Evolutionary conservation across 2,329 filamentous ascomycete genomes (phyloP).

Genomic region (Alternaria sp.): DNA sequence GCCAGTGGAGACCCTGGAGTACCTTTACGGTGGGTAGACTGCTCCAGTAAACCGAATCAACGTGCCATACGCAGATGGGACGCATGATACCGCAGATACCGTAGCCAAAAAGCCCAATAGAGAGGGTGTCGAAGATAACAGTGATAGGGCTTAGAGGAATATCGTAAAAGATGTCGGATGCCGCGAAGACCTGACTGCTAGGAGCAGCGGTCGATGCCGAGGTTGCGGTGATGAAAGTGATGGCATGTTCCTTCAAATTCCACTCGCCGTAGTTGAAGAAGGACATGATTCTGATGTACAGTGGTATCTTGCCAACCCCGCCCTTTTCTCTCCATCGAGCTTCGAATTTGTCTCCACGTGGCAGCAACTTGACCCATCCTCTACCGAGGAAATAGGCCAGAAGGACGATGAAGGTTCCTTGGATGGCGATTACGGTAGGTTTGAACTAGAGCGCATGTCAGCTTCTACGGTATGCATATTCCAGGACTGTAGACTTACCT

Average conservation of each 20-base stretch:
- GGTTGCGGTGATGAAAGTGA: slow-evolving; percentile 26
- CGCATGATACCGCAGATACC: slow-evolving; percentile 27
- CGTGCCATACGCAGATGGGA: slow-evolving; percentile 28
- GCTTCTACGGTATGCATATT: background rate
- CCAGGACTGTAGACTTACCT: slow-evolving; percentile 5
- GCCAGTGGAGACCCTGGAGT: slow-evolving; percentile 28
- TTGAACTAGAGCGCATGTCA: slow-evolving; percentile 23
- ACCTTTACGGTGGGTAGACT: slow-evolving; percentile 29
- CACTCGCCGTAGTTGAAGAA: slow-evolving; percentile 27
- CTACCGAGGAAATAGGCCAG: slow-evolving; percentile 27
- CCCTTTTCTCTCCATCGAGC: slow-evolving; percentile 24
- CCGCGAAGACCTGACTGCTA: slow-evolving; percentile 26
- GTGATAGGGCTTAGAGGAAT: slow-evolving; percentile 22
- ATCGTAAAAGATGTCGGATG: slow-evolving; percentile 25
- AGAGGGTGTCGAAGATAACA: slow-evolving; percentile 27
- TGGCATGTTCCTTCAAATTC: slow-evolving; percentile 27
- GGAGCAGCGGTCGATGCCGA: slow-evolving; percentile 29
- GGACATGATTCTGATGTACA: slow-evolving; percentile 24
- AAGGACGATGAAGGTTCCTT: slow-evolving; percentile 29
- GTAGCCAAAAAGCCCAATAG: slow-evolving; percentile 27
- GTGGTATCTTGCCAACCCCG: slow-evolving; percentile 18
- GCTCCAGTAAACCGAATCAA: slow-evolving; percentile 30
- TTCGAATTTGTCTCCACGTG: slow-evolving; percentile 28
- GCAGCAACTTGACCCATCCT: slow-evolving; percentile 23
- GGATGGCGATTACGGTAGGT: slow-evolving; percentile 24